A percentile compares a stretch with the other conserved stretches of the same genome.
These are phyloP conservation scores for barley (Hordeum vulgare) DNA, from an alignment of 176 grass and related monocot genomes.

Conservation along the genomic window DNA sequence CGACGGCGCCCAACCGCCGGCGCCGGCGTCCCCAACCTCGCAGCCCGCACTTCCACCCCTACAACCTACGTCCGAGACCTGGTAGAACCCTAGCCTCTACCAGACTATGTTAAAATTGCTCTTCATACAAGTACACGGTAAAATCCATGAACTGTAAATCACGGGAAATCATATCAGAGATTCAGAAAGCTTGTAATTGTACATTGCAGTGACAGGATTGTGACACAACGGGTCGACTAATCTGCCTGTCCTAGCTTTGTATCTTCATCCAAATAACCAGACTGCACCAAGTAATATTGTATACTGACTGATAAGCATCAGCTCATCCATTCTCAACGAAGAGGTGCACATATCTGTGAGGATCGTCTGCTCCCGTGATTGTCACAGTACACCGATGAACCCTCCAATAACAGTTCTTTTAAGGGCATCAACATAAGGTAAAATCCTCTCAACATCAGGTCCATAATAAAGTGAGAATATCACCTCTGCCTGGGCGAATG, in stretches of 20 bases:
- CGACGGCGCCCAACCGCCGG: no score
- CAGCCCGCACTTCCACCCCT: no score
- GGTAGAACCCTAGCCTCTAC: no score
- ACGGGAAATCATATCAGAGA: background rate
- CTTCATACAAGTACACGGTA: background rate
- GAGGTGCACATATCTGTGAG: background rate
- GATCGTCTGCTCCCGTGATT: background rate
- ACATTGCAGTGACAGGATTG: background rate
- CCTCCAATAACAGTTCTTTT: constrained; percentile 15
- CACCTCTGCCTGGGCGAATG: constrained; percentile 37
- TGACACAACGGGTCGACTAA: background rate
- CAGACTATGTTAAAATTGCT: no score
- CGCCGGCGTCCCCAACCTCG: no score
- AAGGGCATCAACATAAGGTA: constrained; percentile 56
- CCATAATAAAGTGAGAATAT: constrained; percentile 81
- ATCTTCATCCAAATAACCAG: background rate
- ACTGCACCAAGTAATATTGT: background rate
- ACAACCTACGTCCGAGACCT: no score
- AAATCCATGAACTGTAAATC: background rate
- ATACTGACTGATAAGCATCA: background rate
- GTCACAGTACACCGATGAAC: background rate
- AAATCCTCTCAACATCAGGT: constrained; percentile 41
- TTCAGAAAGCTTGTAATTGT: background rate
- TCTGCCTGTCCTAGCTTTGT: background rate
- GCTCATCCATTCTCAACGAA: background rate